These are phyloP conservation scores for Thelonectria olida DNA, from an alignment of 2,329 filamentous ascomycete genomes.

Conservation along the genomic window DNA sequence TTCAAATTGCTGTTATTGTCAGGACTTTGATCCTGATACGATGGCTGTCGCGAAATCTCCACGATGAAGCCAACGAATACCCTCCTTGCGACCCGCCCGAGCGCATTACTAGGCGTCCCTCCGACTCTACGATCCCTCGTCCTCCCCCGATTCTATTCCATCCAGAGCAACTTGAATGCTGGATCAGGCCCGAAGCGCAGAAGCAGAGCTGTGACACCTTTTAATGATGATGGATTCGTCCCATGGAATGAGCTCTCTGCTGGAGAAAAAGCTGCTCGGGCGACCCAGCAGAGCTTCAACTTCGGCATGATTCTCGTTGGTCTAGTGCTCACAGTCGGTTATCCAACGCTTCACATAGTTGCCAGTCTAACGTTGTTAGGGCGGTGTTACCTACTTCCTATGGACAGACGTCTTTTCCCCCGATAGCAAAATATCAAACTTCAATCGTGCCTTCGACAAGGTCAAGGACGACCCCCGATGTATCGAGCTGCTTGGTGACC, in stretches of 20 bases:
- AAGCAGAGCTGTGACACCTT: slow-evolving; percentile 78
- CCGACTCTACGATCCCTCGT: slow-evolving; percentile 49
- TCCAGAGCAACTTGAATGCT: slow-evolving; percentile 58
- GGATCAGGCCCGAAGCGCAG: slow-evolving; percentile 63
- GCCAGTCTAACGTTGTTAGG: slow-evolving; percentile 55
- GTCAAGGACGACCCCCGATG: slow-evolving; percentile 79
- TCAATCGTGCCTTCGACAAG: slow-evolving; percentile 85
- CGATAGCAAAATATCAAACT: slow-evolving; percentile 86
- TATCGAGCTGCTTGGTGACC: slow-evolving; percentile 77
- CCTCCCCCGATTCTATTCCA: slow-evolving; percentile 65
- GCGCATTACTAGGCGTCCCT: slow-evolving; percentile 38
- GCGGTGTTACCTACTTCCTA: slow-evolving; percentile 79
- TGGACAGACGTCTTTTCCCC: slow-evolving; percentile 86
- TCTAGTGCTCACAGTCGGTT: slow-evolving; percentile 74
- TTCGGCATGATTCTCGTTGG: slow-evolving; percentile 81
- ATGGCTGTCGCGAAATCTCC: slow-evolving; percentile 50
- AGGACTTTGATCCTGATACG: slow-evolving; percentile 35
- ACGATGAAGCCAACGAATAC: slow-evolving; percentile 57
- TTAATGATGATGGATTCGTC: slow-evolving; percentile 86
- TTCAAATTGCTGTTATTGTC: slow-evolving; percentile 6
- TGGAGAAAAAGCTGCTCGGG: slow-evolving; percentile 82
- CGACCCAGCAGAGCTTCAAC: slow-evolving; percentile 92
- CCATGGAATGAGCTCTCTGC: slow-evolving; percentile 81
- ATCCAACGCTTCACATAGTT: neutral
- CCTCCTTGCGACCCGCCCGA: slow-evolving; percentile 48